Conservation (phyloP, 148 eudicot genomes). For the Diospyros lotus region DNA sequence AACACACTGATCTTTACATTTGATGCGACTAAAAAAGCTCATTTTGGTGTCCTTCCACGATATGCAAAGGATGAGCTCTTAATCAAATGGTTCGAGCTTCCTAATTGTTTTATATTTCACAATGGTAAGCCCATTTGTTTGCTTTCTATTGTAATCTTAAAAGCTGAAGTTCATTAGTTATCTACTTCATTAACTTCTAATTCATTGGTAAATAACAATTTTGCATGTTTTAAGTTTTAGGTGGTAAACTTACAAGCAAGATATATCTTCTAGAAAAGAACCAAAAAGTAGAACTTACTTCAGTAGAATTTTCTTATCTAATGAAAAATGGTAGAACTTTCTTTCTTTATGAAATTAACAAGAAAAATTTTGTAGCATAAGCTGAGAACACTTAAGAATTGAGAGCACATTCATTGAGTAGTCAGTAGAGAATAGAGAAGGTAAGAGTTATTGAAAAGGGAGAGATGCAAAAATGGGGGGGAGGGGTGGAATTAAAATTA, state of each 20-base stretch:
- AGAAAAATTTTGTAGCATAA: no score
- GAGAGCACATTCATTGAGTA: no score
- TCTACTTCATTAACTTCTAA: neutral
- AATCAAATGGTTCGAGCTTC: slow-evolving; percentile 97
- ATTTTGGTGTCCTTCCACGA: slow-evolving; percentile 92
- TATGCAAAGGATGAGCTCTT: slow-evolving; percentile 82
- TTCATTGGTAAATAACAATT: neutral
- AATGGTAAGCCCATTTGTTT: slow-evolving; percentile 54
- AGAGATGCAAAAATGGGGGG: no score
- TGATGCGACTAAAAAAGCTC: slow-evolving; percentile 73
- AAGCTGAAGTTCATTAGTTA: neutral
- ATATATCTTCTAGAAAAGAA: neutral
- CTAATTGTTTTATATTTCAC: slow-evolving; percentile 96
- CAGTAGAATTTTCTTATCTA: no score
- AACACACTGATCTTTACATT: slow-evolving; percentile 61
- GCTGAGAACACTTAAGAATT: no score
- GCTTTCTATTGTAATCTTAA: neutral
- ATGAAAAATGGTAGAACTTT: no score
- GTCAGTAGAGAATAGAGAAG: no score
- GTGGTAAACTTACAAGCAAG: neutral
- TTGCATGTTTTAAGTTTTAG: neutral
- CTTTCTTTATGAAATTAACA: no score
- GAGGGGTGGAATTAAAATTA: no score
- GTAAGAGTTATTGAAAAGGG: no score
- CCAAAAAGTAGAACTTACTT: neutral